Evolutionary conservation across 1,139 yeast species (phyloP).

Genomic region (Yamadazyma dendronema): DNA sequence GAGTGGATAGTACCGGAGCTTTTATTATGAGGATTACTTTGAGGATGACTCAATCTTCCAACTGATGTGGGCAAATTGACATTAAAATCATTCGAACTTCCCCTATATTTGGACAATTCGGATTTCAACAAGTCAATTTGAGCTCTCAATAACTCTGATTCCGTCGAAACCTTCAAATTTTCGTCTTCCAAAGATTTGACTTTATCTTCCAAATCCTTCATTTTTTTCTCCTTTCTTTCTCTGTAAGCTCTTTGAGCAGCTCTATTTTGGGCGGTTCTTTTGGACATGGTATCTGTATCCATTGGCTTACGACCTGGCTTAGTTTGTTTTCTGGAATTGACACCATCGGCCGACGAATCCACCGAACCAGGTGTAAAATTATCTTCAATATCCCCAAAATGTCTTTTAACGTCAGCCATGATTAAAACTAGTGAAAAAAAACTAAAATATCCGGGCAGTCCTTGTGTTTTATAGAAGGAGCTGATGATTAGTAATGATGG

Average conservation of each 20-base stretch:
- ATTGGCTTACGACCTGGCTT: conserved; percentile 67
- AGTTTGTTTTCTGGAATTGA: conserved; percentile 39
- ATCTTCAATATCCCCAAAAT: conserved; percentile 25
- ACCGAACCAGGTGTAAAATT: conserved; percentile 14
- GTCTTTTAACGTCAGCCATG: conserved; percentile 39
- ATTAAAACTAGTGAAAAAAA: no score
- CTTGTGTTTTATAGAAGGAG: background rate
- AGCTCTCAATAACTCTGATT: conserved; percentile 68
- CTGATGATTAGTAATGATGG: conserved; percentile 7
- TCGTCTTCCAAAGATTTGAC: conserved; percentile 70
- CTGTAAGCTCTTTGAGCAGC: conserved; percentile 98
- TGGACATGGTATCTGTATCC: conserved; percentile 76
- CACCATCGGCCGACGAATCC: conserved; percentile 17
- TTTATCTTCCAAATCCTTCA: conserved; percentile 82
- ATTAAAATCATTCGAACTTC: conserved; percentile 30
- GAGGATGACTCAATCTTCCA: conserved; percentile 30
- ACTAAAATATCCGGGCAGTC: no score
- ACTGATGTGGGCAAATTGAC: conserved; percentile 36
- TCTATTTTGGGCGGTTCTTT: conserved; percentile 93
- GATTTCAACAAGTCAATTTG: conserved; percentile 74
- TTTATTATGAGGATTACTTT: conserved; percentile 11
- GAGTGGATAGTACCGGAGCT: conserved; percentile 7
- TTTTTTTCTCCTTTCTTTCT: conserved; percentile 85
- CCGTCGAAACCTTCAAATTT: conserved; percentile 61
- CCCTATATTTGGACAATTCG: conserved; percentile 68